Conservation (phyloP, 139 green algal genomes). For the Chlorella sp. region DNA sequence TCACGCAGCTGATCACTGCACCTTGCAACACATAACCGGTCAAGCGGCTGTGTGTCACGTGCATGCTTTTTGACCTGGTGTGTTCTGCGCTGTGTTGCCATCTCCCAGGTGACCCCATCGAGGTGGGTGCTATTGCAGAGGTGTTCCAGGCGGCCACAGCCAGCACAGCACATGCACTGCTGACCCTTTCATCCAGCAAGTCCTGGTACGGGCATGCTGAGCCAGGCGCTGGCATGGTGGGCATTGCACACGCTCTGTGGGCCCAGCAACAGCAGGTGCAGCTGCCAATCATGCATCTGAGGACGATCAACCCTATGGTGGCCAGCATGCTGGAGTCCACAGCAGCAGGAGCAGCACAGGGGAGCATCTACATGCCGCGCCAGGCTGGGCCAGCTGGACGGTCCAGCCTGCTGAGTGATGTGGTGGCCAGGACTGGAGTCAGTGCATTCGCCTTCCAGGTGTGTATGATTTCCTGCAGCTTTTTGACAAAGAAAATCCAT, state of each 20-base stretch:
- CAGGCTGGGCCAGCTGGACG: neutral
- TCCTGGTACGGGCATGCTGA: slow-evolving; percentile 81
- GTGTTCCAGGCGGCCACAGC: slow-evolving; percentile 19
- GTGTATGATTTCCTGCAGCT: too few relatives aligned
- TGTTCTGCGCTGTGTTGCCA: too few relatives aligned
- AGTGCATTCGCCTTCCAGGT: neutral
- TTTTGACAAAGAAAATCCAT: too few relatives aligned
- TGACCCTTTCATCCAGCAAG: slow-evolving; percentile 44
- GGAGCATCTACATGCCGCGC: slow-evolving; percentile 37
- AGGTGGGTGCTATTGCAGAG: slow-evolving; percentile 44
- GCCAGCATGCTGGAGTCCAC: slow-evolving; percentile 14
- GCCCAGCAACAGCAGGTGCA: neutral
- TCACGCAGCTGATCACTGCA: too few relatives aligned
- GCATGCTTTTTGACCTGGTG: too few relatives aligned
- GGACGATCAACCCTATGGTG: neutral
- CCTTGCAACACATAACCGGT: too few relatives aligned
- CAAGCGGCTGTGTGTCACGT: too few relatives aligned
- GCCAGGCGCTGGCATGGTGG: slow-evolving; percentile 66
- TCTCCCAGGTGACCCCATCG: slow-evolving; percentile 70
- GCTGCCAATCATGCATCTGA: slow-evolving; percentile 56
- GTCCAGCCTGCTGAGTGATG: too few relatives aligned
- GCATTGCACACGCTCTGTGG: slow-evolving; percentile 45
- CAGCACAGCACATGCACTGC: neutral
- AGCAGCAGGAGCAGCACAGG: too few relatives aligned
- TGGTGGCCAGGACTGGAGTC: too few relatives aligned